Base-by-base conservation (phyloP, 192 early-diverging fungal genomes). In the Coemansia sp. region DNA sequence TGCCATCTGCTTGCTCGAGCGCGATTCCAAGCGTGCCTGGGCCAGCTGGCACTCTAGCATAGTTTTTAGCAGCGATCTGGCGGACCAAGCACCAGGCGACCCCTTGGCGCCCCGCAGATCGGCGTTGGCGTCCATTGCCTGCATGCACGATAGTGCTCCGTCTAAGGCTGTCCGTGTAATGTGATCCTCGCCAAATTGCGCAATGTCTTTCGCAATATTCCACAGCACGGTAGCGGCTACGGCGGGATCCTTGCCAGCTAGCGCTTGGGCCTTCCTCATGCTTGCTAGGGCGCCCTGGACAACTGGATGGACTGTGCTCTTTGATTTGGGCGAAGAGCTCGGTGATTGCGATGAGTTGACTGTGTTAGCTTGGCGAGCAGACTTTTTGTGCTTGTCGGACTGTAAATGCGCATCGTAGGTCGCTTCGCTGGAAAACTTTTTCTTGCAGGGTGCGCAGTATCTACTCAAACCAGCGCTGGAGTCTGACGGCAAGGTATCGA, bases 171-270 rank as follows among this genome's bases (percentile, higher is more conserved):
- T 34, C n/a, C 16, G 58, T 13, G 55, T 60, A 3, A 24, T 16
- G 8, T 20, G 37, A 33, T 43, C 51, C 28, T 74, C 62, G 36
- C 51, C 33, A 24, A 63, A 46, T 28, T 24, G 59, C 7, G 69
- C 68, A 34, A 81, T 59, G 21, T 81, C 78, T 18, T 61, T 64
- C 43, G 78, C 68, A 31, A 81, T 72, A 28, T 75, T 69, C 78
- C 78, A 81, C 23, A 81, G 31, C 9, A 81, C 78, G 2, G 69
- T 75, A 3, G 78, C 78, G 0, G 78, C 78, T 16, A 81, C 62
- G 1, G 78, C 73, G 0, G 78, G 72, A 21, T 81, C 69, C 35
- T 65, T 64, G 6, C 50, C n/a, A 50, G 60, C 63, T 9, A 81
- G 38, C 9, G 36, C 40, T 37, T 53, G 65, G 2, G 78, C 78